These are phyloP conservation scores for Beauveria rudraprayagi DNA, from an alignment of 2,329 filamentous ascomycete genomes.

Conservation along the genomic window DNA sequence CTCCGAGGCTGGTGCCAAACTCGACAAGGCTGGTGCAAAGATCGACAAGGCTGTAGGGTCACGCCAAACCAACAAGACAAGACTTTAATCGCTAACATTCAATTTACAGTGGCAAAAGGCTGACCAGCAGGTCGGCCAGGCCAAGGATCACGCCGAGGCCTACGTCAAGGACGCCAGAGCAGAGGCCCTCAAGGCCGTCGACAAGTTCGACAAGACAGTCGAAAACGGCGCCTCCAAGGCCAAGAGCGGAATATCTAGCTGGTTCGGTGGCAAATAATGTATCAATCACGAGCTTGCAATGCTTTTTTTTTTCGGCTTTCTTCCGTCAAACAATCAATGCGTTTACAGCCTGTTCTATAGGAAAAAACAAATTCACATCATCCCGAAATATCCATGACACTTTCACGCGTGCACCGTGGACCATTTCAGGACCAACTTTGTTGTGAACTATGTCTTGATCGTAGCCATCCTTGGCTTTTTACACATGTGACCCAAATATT, in stretches of 20 bases:
- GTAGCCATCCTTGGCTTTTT: background rate
- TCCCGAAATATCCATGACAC: background rate
- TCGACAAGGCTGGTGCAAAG: constrained; percentile 53
- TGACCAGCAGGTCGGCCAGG: constrained; percentile 52
- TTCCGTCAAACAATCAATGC: background rate
- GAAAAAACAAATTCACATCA: background rate
- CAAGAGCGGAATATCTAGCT: constrained; percentile 74
- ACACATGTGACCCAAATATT: background rate
- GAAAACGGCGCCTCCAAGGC: constrained; percentile 72
- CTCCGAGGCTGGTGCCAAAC: constrained; percentile 45
- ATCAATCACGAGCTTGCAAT: background rate
- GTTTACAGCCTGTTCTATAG: constrained; percentile 1
- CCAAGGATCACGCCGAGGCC: constrained; percentile 52
- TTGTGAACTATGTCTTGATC: background rate
- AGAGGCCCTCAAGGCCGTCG: constrained; percentile 62
- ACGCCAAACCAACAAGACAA: too few species aligned
- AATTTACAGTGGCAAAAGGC: constrained; percentile 40
- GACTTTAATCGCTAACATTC: background rate
- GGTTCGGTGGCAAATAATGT: constrained; percentile 60
- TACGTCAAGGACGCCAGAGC: constrained; percentile 56
- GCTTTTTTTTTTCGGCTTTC: background rate
- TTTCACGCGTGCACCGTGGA: background rate
- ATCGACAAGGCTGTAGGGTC: constrained; percentile 60
- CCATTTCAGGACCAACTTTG: background rate
- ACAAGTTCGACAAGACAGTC: constrained; percentile 76